A percentile compares a stretch with the other conserved stretches of the same genome.
phyloP scores from a whole-genome alignment of 495 filamentous ascomycete genomes.

The Aspergillus heteromorphus region DNA sequence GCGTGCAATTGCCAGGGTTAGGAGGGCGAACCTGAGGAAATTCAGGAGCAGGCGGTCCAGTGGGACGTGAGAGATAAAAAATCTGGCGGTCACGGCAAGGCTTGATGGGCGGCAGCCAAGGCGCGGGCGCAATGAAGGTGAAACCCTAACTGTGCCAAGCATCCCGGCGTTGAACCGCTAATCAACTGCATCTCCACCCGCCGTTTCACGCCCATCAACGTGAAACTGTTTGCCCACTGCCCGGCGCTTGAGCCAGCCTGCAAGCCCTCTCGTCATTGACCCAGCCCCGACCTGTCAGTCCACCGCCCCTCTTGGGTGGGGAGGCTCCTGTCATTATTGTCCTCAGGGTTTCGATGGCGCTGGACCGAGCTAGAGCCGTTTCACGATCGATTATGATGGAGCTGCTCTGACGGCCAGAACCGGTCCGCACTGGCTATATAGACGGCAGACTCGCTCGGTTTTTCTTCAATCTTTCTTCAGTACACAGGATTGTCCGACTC shows the following conservation, averaged over 20 bases:
- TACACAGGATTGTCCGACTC: constrained; percentile 17
- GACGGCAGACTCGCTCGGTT: constrained; percentile 7
- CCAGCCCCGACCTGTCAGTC: background rate
- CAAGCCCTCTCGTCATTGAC: background rate
- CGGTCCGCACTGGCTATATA: constrained; percentile 5
- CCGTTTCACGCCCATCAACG: constrained; percentile 18
- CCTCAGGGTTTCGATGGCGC: constrained; percentile 2
- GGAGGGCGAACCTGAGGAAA: background rate
- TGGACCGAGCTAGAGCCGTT: constrained; percentile 7
- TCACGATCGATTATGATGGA: constrained; percentile 11
- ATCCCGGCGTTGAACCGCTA: constrained; percentile 10
- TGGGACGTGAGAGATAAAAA: background rate
- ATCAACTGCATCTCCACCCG: constrained; percentile 1
- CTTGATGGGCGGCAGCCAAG: background rate
- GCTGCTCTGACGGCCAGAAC: background rate
- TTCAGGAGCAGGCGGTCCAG: background rate
- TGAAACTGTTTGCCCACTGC: constrained; percentile 12
- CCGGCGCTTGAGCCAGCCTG: constrained; percentile 2
- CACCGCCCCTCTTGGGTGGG: constrained; percentile 2
- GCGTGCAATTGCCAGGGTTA: background rate
- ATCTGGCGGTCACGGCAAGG: background rate
- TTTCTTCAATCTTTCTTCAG: constrained; percentile 15
- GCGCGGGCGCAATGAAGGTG: constrained; percentile 20
- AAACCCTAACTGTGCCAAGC: constrained; percentile 20
- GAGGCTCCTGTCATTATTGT: background rate